Evolutionary conservation across 2,329 filamentous ascomycete species (phyloP).

Genomic region (Alternaria burnsii): DNA sequence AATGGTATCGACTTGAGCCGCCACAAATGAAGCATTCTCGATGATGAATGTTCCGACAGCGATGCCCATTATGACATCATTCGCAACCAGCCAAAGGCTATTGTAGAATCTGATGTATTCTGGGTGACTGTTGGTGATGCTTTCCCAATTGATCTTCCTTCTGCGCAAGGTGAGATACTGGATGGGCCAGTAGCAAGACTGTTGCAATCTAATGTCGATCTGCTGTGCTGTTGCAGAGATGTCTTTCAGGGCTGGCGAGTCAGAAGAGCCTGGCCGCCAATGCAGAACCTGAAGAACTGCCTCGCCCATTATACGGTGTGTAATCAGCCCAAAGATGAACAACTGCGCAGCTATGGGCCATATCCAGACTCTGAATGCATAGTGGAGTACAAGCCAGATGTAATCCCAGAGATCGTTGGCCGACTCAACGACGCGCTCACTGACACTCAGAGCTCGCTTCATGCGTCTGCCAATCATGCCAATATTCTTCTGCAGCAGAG

Average conservation of each 20-base stretch:
- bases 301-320: conserved; percentile 83
- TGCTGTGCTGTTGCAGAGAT: conserved; percentile 97
- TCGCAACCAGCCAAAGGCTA: conserved; percentile 96
- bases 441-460: conserved; percentile 88
- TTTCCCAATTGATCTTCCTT: conserved; percentile 91
- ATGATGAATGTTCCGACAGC: conserved; percentile 96
- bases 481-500: conserved; percentile 87
- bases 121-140: conserved; percentile 91
- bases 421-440: conserved; percentile 92
- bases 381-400: conserved; percentile 72
- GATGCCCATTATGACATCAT: conserved; percentile 98
- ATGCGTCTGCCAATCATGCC: conserved; percentile 81
- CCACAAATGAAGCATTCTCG: conserved; percentile 88
- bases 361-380: conserved; percentile 75
- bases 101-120: conserved; percentile 99
- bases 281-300: conserved; percentile 80
- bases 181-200: conserved; percentile 99
- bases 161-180: conserved; percentile 93
- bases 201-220: conserved; percentile 93
- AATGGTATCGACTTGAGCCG: conserved; percentile 77
- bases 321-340: conserved; percentile 81
- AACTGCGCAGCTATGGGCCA: conserved; percentile 76
- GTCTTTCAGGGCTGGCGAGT: conserved; percentile 88
- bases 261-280: conserved; percentile 76
- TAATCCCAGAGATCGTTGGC: conserved; percentile 86